A percentile compares a stretch with the other conserved stretches of the same genome.
Conservation (phyloP, 306 rosid species). For the Carpinus viminea region DNA sequence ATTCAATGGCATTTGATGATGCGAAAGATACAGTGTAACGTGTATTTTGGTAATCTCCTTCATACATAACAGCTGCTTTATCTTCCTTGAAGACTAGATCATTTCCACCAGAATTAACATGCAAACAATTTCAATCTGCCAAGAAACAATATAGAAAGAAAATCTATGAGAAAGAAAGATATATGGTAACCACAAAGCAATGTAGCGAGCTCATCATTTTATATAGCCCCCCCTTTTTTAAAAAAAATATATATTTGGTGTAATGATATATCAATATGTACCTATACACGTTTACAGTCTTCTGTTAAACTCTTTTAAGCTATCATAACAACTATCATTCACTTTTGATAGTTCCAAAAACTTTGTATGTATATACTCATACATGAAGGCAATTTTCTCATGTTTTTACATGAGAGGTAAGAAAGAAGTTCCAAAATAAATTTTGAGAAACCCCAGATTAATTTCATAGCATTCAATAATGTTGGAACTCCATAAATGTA, state of each 20-base stretch:
- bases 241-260: background rate
- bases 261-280: background rate
- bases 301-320: background rate
- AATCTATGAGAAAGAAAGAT: constrained; percentile 17
- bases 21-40: constrained; percentile 34
- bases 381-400: background rate
- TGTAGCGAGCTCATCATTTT: background rate
- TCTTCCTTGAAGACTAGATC: constrained; percentile 26
- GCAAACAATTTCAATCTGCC: constrained; percentile 75
- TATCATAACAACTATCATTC: background rate
- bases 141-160: constrained; percentile 12
- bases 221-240: background rate
- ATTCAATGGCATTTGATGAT: constrained; percentile 43
- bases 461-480: constrained; percentile 11
- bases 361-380: background rate
- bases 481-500: background rate
- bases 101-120: constrained; percentile 59
- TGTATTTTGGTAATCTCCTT: constrained; percentile 44
- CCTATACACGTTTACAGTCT: background rate
- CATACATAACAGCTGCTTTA: constrained; percentile 22
- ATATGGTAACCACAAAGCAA: background rate
- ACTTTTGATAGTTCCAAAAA: background rate
- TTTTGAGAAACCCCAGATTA: constrained; percentile 4
- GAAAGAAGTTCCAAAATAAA: background rate
- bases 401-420: background rate